Base-by-base conservation (phyloP, 176 grass and related monocot genomes). In the Oryza meridionalis region DNA sequence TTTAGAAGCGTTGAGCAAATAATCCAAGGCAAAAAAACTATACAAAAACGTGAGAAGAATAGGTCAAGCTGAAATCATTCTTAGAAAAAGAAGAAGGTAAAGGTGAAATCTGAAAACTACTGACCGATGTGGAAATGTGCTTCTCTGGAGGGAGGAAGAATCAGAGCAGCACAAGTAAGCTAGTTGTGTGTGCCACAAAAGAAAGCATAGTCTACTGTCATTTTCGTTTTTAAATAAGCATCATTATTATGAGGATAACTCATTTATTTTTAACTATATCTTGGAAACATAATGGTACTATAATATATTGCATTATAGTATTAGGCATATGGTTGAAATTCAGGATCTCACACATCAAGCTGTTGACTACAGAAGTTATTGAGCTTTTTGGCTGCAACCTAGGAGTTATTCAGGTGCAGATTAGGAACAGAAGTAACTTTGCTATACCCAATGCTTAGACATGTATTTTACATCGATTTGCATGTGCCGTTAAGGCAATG, bases 191-290 rank as follows among this genome's bases (percentile, higher is more conserved):
- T 50, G 31, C 49, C 4, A n/a, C 19, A n/a, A 58, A n/a, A 9
- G 21, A 9, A 58, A 58, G 53, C 53, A 8, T 21, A 58, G 53
- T n/a, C 14, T 51, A 17, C 49, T 51, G 14, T 15, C 49, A 51
- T 1, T 51, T 51, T 51, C 15, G 4, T 6, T 51, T 50, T 51
- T 51, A 51, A 51, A 51, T 51, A 51, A 51, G 49, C 3, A 50
- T 50, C 13, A 51, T 51, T 16, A n/a, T 51, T 51, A n/a, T n/a
- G 19, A 70, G 16, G 70, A 37, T 9, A 26, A 35, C 14, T 26
- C 53, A 45, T 70, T 58, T 58, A 19, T 11, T 70, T 45, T 69
- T 27, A 53, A 37, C 14, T 76, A 67, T 84, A 76, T 84, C 43
- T 27, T 71, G 51, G 72, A 66, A 67, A 40, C 21, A 51, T 25